Base-by-base conservation (phyloP, 176 grass and related monocot species). In the Tillandsia leiboldiana region DNA sequence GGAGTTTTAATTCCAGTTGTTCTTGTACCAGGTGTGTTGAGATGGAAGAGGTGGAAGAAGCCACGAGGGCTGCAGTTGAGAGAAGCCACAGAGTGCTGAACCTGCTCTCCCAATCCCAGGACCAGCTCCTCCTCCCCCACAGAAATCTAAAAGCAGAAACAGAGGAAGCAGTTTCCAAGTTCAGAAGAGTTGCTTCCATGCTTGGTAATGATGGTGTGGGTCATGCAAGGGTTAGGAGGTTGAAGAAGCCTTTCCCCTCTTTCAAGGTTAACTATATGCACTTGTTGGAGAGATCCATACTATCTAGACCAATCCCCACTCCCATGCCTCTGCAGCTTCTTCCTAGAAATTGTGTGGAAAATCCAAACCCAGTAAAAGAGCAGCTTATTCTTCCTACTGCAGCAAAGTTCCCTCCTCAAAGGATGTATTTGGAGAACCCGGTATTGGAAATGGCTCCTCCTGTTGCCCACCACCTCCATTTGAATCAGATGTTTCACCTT, bases 401-500 rank as follows among this genome's bases (percentile, higher is more conserved):
- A 64, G 66, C 66, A 29, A 87, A 77, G 83, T 86, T 85, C 33
- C 84, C 84, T 63, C 11, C 76, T 18, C 90, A 90, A 58, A 85
- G 82, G 64, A 62, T 92, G 71, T 53, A 88, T 51, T 42, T 92
- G 2, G 89, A 88, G 64, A 92, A 81, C 68, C 51, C 64, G 5
- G 23, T n/a, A 10, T 49, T 72, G 1, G 79, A 70, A 63, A 68
- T 51, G 13, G 74, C 75, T 1, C 64, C 77, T 76, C 86, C 89
- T 8, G 65, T 77, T 3, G 83, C 83, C 0, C 88, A 97, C 56
- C 84, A 86, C 53, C 90, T 90, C 56, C 94, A 88, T 82, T 62
- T 93, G 84, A 89, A 83, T 64, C 90, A 99, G 77, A 83, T 84
- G 79, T 83, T 86, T 53, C 95, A 99, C 69, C 57, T 99, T 53